Conservation (phyloP, 2,329 filamentous ascomycete species). For the Orbilia ellipsospora region DNA sequence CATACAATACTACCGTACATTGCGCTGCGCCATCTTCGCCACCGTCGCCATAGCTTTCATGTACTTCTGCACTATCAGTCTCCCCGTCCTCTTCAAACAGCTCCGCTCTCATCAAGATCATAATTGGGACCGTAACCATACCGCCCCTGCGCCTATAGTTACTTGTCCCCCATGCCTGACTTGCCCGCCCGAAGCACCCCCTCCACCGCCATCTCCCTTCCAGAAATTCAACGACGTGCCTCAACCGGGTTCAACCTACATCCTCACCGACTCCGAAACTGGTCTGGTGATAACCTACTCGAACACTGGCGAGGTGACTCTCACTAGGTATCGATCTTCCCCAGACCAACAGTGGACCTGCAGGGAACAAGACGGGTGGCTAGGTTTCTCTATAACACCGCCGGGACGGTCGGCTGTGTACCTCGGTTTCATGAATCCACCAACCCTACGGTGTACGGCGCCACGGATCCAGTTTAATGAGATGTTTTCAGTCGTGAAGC, state of each 20-base stretch:
- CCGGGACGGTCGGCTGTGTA: constrained; percentile 24
- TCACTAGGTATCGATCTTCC: not conserved
- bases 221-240: constrained; percentile 11
- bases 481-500: constrained; percentile 24
- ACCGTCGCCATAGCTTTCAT: not conserved
- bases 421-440: constrained; percentile 13
- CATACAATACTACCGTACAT: not conserved
- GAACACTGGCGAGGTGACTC: not conserved
- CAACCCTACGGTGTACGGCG: constrained; percentile 4
- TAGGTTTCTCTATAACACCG: constrained; percentile 14
- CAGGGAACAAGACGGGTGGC: constrained; percentile 23
- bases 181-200: not conserved
- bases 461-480: constrained; percentile 6
- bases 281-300: constrained; percentile 15
- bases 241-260: constrained; percentile 13
- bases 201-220: constrained; percentile 9
- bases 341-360: constrained; percentile 25
- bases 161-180: not conserved
- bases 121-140: not conserved
- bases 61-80: not conserved
- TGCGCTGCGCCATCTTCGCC: not conserved
- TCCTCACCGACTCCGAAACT: constrained; percentile 27
- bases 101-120: not conserved
- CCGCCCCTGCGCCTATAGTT: not conserved
- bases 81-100: not conserved